Evolutionary conservation across 2,329 filamentous ascomycete genomes (phyloP).

Genomic region (Pseudogymnoascus sp.): DNA sequence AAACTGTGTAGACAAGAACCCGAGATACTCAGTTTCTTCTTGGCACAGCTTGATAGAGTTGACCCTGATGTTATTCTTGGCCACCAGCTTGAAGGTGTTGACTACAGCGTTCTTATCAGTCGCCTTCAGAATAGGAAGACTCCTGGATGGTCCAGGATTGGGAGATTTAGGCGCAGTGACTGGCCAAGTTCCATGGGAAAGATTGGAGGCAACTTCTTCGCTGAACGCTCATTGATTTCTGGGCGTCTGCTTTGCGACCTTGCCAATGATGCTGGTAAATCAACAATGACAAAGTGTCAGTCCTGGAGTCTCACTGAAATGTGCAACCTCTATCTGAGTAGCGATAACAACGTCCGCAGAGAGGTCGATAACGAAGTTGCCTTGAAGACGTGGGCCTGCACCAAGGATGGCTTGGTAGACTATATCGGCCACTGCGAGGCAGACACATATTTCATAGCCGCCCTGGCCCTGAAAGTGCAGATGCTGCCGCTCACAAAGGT

Average conservation of each 20-base stretch:
- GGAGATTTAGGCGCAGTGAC: constrained; percentile 70
- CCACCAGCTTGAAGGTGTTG: constrained; percentile 93
- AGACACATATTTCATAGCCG: constrained; percentile 93
- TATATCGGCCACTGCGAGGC: constrained; percentile 91
- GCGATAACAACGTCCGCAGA: constrained; percentile 59
- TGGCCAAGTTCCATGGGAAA: constrained; percentile 88
- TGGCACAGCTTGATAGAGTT: constrained; percentile 78
- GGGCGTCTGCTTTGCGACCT: constrained; percentile 89
- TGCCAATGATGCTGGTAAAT: constrained; percentile 94
- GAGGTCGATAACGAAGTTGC: constrained; percentile 86
- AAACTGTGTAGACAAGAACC: constrained; percentile 77
- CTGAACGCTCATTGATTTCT: constrained; percentile 81
- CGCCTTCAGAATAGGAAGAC: constrained; percentile 85
- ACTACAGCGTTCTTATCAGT: constrained; percentile 84
- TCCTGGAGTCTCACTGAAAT: constrained; percentile 98
- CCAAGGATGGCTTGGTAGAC: constrained; percentile 80
- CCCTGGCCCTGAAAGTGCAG: constrained; percentile 80
- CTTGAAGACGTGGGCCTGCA: constrained; percentile 77
- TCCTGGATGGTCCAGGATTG: constrained; percentile 89
- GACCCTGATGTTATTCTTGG: constrained; percentile 93
- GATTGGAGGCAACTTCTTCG: constrained; percentile 82
- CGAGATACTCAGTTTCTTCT: constrained; percentile 78
- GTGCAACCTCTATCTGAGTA: constrained; percentile 78
- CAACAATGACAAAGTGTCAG: constrained; percentile 92
- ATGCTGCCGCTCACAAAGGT: constrained; percentile 92